Evolutionary conservation across 148 eudicot genomes (phyloP), one percentile per base, ranked within the genome.

Genomic region (Camellia granthamiana): DNA sequence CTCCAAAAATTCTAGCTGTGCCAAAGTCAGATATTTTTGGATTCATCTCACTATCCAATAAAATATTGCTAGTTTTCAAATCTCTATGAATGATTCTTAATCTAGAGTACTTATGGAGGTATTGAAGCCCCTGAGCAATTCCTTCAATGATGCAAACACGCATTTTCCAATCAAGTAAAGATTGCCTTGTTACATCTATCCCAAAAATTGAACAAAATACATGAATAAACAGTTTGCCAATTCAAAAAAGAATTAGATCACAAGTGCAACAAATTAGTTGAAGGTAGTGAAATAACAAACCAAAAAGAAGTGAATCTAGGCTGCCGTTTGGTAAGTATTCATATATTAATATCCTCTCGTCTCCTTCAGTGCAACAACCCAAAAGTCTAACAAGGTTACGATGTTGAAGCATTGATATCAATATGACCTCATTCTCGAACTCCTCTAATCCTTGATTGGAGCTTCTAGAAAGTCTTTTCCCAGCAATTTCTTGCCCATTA

Each of bases 51-150:
- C 14, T 55, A 8, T 55, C 59, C 2, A 55, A 55, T 81, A 73
- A 84, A 83, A 72, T 81, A 51, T 23, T 64, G 8, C 68, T 23
- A 23, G 13, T 19, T 64, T 64, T 64, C 10, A 64, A 30, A 23
- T 64, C 68, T 21, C 68, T 21, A 64, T 64, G 41, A 8, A 64
- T 64, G 11, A 64, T 64, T 64, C 42, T 64, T 69, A 69, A 9
- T 23, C 54, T 69, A 11, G 73, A 69, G 11, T 69, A 69, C 11
- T 69, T 69, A 11, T 46, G 54, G 21, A 69, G 73, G 42, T 69
- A 69, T 3, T 6, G 73, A 46, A 69, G 54, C 2, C 73, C 54
- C 16, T 46, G 54, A 2, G 73, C 73, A 13, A 69, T 69, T 14
- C 54, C 73, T 69, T 69, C 54, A 15, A 69, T 46, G 18, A 69